A percentile compares a stretch with the other conserved stretches of the same genome.
Evolutionary conservation across 495 filamentous ascomycete species (phyloP).

Genomic region (Penicillium crystallinum): DNA sequence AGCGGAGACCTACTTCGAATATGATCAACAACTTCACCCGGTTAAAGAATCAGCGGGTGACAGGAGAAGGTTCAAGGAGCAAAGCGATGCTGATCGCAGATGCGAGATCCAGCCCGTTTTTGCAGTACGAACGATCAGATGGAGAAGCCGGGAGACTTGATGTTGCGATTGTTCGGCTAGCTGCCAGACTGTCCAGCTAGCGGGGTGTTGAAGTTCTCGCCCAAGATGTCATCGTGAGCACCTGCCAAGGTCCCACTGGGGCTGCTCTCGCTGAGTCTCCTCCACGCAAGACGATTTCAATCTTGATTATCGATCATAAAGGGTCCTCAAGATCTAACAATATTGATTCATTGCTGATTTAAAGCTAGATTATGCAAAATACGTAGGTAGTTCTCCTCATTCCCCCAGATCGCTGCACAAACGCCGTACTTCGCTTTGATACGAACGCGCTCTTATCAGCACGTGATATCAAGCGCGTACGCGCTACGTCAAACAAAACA

Average conservation of each 20-base stretch:
- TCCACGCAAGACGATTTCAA: neutral
- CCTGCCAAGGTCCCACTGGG: neutral
- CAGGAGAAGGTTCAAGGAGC: neutral
- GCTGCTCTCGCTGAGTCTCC: neutral
- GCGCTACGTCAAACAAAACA: neutral
- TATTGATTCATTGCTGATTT: neutral
- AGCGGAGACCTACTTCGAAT: neutral
- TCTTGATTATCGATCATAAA: neutral
- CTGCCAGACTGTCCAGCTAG: neutral
- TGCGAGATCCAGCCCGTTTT: neutral
- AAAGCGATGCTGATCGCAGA: neutral
- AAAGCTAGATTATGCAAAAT: neutral
- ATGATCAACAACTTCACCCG: neutral
- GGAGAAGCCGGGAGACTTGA: neutral
- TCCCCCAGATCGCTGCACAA: neutral
- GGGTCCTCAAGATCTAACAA: neutral
- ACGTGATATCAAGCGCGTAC: constrained; percentile 9
- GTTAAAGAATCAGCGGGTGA: neutral
- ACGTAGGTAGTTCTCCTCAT: neutral
- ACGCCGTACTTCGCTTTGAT: neutral
- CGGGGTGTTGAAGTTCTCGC: constrained; percentile 8
- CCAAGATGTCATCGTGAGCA: constrained; percentile 3
- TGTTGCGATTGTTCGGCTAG: neutral
- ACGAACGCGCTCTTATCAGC: constrained; percentile 5
- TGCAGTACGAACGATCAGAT: neutral